A percentile compares a stretch with the other conserved stretches of the same genome.
These are phyloP conservation scores for Colletotrichum lentis DNA, from an alignment of 2,329 filamentous ascomycete genomes.

Conservation along the genomic window DNA sequence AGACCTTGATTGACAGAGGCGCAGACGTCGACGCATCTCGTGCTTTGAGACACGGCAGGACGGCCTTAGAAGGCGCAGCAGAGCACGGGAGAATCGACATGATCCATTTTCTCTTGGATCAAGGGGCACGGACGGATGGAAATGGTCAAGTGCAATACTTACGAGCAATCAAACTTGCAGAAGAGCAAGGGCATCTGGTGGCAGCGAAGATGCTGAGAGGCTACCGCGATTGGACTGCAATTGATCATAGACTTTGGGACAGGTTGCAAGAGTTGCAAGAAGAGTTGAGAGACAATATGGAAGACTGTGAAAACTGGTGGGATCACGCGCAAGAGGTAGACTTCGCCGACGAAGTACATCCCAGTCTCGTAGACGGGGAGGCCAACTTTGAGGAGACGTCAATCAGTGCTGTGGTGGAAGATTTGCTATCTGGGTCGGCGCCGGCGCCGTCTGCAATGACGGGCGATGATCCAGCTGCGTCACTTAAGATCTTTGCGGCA, in stretches of 20 bases:
- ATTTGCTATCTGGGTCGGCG: no score
- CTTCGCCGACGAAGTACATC: no score
- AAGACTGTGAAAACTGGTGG: background rate
- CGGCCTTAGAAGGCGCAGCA: conserved; percentile 17
- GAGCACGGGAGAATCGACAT: conserved; percentile 12
- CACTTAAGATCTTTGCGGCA: no score
- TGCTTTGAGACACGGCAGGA: background rate
- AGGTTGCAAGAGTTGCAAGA: background rate
- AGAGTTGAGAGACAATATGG: background rate
- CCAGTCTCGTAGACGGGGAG: no score
- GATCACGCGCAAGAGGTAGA: no score
- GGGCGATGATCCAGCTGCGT: no score
- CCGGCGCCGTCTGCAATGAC: no score
- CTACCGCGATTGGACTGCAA: background rate
- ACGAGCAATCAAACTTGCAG: conserved; percentile 7
- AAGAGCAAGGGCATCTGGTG: background rate
- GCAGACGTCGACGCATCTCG: conserved; percentile 10
- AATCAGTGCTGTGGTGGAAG: no score
- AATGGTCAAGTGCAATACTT: background rate
- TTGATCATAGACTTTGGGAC: background rate
- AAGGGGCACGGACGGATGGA: background rate
- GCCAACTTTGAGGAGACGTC: no score
- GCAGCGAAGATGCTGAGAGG: background rate
- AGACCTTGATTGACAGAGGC: background rate
- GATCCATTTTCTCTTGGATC: background rate